These are phyloP conservation scores for Schizochytrium sp. DNA, from an alignment of 108 stramenopile species.

Conservation along the genomic window DNA sequence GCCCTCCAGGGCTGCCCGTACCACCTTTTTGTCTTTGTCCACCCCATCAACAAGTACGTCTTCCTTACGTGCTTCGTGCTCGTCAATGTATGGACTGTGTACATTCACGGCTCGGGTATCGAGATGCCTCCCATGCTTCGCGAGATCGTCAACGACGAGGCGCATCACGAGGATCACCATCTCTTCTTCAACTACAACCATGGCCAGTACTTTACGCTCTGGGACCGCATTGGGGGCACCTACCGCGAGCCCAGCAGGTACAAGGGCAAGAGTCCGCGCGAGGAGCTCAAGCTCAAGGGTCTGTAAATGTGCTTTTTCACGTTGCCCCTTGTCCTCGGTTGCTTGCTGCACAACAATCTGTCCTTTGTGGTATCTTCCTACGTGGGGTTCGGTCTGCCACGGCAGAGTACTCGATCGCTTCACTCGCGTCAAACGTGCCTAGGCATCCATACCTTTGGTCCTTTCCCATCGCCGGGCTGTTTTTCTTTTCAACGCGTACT, in stretches of 20 bases:
- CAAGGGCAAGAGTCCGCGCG: neutral
- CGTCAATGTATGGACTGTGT: conserved; percentile 22
- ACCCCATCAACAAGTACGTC: conserved; percentile 22
- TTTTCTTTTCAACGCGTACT: no score
- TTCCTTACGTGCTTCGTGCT: neutral
- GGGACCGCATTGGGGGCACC: conserved; percentile 68
- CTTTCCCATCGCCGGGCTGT: no score
- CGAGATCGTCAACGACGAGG: conserved; percentile 22
- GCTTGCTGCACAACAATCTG: neutral
- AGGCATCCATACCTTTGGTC: no score
- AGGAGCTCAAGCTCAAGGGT: conserved; percentile 13
- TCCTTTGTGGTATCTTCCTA: neutral
- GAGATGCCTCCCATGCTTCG: neutral
- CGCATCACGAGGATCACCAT: conserved; percentile 88
- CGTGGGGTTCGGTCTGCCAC: no score
- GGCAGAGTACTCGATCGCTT: no score
- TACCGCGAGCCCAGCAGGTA: conserved; percentile 46
- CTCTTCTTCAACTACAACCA: conserved; percentile 84
- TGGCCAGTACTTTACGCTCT: conserved; percentile 90
- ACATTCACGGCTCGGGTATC: conserved; percentile 18
- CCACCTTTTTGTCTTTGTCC: neutral
- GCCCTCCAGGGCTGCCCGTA: conserved; percentile 21
- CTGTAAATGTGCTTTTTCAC: neutral
- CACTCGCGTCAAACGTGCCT: no score
- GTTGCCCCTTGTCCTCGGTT: neutral